These are phyloP conservation scores for Amylostereum areolatum DNA, from an alignment of 1,284 basidiomycete species.

Conservation along the genomic window DNA sequence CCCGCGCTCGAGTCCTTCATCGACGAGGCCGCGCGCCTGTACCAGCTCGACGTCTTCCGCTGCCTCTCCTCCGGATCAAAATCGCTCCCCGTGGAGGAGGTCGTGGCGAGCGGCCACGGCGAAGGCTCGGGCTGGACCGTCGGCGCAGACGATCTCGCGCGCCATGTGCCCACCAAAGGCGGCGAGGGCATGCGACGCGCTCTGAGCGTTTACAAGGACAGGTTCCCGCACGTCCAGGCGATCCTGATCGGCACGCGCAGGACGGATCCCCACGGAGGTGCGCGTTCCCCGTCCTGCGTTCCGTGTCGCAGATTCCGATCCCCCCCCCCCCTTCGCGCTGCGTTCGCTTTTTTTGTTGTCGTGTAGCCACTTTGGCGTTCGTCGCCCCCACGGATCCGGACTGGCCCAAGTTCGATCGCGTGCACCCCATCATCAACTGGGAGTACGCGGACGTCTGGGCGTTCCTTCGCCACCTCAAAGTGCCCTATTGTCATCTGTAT, in stretches of 20 bases:
- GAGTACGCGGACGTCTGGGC: slow-evolving; percentile 85
- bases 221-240: slow-evolving; percentile 62
- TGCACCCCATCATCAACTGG: slow-evolving; percentile 98
- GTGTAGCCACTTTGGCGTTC: slow-evolving; percentile 57
- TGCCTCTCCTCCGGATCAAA: slow-evolving; percentile 36
- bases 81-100: slow-evolving; percentile 38
- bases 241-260: slow-evolving; percentile 87
- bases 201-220: slow-evolving; percentile 68
- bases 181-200: slow-evolving; percentile 82
- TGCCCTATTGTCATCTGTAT: slow-evolving; percentile 88
- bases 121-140: slow-evolving; percentile 14
- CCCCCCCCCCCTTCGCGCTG: too few species aligned
- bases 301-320: slow-evolving; percentile 4
- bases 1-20: slow-evolving; percentile 84
- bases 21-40: slow-evolving; percentile 52
- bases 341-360: slow-evolving; percentile 1
- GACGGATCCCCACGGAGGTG: slow-evolving; percentile 90
- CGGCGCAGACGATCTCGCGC: too few species aligned
- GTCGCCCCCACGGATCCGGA: slow-evolving; percentile 78
- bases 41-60: slow-evolving; percentile 76
- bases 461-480: slow-evolving; percentile 70
- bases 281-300: slow-evolving; percentile 21
- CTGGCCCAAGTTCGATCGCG: slow-evolving; percentile 88
- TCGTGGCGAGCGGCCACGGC: slow-evolving; percentile 18
- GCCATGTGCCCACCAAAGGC: slow-evolving; percentile 43